phyloP scores from a whole-genome alignment of 208 protist genomes.

The Porcisia deanei region DNA sequence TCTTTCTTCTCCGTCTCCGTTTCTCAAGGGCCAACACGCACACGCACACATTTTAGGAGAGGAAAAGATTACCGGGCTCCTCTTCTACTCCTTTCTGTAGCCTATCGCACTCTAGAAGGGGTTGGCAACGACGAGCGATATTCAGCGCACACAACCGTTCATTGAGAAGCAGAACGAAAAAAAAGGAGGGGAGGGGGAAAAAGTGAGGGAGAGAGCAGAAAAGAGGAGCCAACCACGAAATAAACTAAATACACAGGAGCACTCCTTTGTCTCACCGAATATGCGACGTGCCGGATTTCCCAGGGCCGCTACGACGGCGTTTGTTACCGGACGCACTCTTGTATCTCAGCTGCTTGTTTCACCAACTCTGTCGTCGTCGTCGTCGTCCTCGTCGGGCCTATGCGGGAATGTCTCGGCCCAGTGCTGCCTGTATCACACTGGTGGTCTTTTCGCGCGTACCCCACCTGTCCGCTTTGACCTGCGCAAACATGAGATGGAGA shows the following conservation, averaged over 20 bases:
- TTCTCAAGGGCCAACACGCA: too few relatives aligned
- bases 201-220: background rate
- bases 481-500: constrained; percentile 76
- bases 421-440: constrained; percentile 4
- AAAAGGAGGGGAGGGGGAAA: background rate
- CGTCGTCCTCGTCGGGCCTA: background rate
- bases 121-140: too few relatives aligned
- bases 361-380: background rate
- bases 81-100: too few relatives aligned
- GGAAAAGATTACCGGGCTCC: too few relatives aligned
- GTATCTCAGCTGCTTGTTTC: background rate
- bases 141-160: too few relatives aligned
- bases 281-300: background rate
- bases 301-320: background rate
- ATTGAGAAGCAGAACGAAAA: too few relatives aligned
- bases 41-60: too few relatives aligned
- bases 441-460: constrained; percentile 13
- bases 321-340: background rate
- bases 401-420: background rate
- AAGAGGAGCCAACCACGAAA: background rate
- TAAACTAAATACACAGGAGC: background rate
- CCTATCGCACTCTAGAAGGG: too few relatives aligned
- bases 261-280: too few relatives aligned
- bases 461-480: constrained; percentile 64
- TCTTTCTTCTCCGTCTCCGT: too few relatives aligned